phyloP scores from a whole-genome alignment of 1,139 yeast genomes.

The Geotrichum aggregatum region DNA sequence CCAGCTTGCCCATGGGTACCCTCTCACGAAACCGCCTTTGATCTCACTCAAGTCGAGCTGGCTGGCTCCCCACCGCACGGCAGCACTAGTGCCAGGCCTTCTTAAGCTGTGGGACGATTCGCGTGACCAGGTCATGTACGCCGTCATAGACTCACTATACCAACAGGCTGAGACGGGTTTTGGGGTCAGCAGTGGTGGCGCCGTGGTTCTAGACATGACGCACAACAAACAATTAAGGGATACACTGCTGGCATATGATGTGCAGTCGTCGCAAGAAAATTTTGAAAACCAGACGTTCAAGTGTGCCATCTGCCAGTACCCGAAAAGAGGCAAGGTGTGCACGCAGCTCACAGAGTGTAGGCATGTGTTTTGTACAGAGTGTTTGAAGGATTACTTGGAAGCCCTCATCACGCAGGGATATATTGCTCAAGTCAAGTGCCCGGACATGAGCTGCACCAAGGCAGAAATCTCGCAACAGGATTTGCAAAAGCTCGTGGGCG shows the following conservation, averaged over 20 bases:
- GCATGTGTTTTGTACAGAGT: conserved; percentile 53
- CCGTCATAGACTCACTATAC: conserved; percentile 46
- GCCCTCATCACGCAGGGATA: conserved; percentile 51
- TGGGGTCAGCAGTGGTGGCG: conserved; percentile 7
- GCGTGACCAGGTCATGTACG: conserved; percentile 45
- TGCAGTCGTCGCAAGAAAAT: conserved; percentile 31
- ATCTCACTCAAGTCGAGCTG: conserved; percentile 27
- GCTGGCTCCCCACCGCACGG: conserved; percentile 32
- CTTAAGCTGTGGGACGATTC: conserved; percentile 39
- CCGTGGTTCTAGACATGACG: neutral
- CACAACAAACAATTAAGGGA: conserved; percentile 22
- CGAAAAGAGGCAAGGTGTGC: conserved; percentile 48
- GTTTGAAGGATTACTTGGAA: conserved; percentile 48
- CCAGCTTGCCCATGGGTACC: conserved; percentile 27
- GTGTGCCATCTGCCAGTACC: conserved; percentile 60
- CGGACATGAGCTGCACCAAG: conserved; percentile 41
- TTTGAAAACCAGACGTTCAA: conserved; percentile 45
- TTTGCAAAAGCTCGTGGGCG: conserved; percentile 34
- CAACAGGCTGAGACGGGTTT: conserved; percentile 31
- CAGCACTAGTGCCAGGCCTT: conserved; percentile 28
- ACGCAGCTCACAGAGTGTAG: conserved; percentile 46
- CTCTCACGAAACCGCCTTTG: conserved; percentile 26
- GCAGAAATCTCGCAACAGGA: conserved; percentile 16
- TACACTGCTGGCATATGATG: conserved; percentile 29
- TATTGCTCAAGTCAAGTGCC: conserved; percentile 56